phyloP scores from a whole-genome alignment of 257 asterid species.

The Penstemon newberryi region DNA sequence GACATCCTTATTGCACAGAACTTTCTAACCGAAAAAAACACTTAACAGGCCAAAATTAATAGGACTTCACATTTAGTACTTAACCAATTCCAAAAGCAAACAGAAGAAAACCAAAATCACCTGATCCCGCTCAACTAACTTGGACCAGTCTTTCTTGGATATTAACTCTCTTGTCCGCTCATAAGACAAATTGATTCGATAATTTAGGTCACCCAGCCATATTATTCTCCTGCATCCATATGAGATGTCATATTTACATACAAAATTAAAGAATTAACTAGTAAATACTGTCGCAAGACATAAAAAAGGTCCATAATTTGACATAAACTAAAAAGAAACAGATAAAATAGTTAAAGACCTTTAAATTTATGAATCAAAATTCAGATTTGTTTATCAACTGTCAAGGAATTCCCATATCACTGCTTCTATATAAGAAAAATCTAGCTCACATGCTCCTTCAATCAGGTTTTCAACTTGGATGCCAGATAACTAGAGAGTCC shows the following conservation, averaged over 20 bases:
- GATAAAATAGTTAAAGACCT: conserved; percentile 6
- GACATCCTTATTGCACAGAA: neutral
- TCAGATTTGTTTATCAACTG: neutral
- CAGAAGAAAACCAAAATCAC: conserved; percentile 36
- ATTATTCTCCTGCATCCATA: conserved; percentile 73
- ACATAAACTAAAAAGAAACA: conserved; percentile 11
- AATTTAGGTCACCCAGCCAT: conserved; percentile 95
- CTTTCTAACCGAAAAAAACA: neutral
- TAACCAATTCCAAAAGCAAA: neutral
- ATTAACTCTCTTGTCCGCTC: conserved; percentile 69
- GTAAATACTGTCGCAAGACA: neutral
- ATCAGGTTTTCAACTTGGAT: neutral
- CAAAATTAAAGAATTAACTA: conserved; percentile 6
- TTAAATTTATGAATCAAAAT: neutral
- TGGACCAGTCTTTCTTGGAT: conserved; percentile 67
- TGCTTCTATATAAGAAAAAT: conserved; percentile 1
- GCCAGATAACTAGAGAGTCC: neutral
- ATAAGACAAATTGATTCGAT: conserved; percentile 81
- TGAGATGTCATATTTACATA: conserved; percentile 11
- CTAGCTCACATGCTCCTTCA: neutral
- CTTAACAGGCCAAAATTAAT: neutral
- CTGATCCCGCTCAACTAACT: conserved; percentile 73
- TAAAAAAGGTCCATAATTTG: conserved; percentile 5
- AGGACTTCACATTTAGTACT: conserved; percentile 2
- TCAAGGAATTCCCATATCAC: conserved; percentile 3